Conservation (phyloP, 2,329 filamentous ascomycete species). For the Sporothrix mexicana region DNA sequence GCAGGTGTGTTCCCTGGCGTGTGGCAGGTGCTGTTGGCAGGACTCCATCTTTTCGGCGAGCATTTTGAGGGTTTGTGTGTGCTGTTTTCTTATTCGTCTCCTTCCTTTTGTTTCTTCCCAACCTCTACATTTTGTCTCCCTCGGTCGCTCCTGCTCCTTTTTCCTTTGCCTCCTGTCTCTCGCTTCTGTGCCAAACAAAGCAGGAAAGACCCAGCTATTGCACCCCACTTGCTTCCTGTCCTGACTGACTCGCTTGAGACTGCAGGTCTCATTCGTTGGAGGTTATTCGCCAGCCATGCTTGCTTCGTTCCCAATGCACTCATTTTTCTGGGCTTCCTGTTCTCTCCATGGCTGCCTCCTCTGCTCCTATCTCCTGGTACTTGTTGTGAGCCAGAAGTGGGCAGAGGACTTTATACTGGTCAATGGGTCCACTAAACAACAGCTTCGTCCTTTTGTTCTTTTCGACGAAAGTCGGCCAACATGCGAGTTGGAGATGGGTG, state of each 20-base stretch:
- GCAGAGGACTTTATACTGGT: conserved; percentile 3
- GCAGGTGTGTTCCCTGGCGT: background rate
- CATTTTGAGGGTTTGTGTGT: background rate
- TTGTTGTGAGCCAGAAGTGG: background rate
- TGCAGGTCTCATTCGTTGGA: conserved; percentile 18
- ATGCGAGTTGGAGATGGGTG: background rate
- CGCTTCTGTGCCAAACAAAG: background rate
- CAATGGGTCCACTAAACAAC: conserved; percentile 1
- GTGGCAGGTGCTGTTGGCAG: background rate
- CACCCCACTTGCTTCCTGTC: background rate
- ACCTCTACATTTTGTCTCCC: conserved; percentile 3
- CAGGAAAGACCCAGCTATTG: background rate
- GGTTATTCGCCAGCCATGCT: background rate
- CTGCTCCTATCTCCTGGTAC: conserved; percentile 24
- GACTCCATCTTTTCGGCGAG: conserved; percentile 16
- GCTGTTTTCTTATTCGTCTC: background rate
- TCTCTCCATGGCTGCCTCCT: background rate
- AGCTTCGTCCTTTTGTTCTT: conserved; percentile 3
- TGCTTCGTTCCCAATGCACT: too few species aligned
- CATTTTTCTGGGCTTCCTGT: too few species aligned
- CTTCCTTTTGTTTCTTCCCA: background rate
- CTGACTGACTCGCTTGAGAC: conserved; percentile 1
- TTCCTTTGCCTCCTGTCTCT: conserved; percentile 4
- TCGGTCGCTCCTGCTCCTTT: background rate
- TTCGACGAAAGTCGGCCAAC: background rate